Conservation (phyloP, 2,329 filamentous ascomycete species). For the Epichloe brachyelytri region DNA sequence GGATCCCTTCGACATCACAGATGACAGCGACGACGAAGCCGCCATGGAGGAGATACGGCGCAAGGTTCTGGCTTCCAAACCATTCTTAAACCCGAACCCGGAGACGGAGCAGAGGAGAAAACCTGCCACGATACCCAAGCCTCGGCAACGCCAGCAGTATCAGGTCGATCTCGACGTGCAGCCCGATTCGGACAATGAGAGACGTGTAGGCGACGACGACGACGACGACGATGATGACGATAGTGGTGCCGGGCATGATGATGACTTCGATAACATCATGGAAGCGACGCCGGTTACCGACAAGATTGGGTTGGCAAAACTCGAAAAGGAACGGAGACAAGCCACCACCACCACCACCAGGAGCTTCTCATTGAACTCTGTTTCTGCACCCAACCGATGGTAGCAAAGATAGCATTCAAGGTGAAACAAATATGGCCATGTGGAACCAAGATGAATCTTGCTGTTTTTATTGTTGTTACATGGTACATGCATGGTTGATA, state of each 20-base stretch:
- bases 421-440: neutral
- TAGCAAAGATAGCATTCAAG: constrained; percentile 10
- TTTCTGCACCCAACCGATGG: constrained; percentile 36
- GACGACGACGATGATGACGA: constrained; percentile 49
- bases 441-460: neutral
- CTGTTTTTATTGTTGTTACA: neutral
- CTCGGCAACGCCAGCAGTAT: constrained; percentile 30
- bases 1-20: constrained; percentile 66
- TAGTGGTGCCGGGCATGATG: constrained; percentile 46
- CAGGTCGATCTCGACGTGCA: constrained; percentile 44
- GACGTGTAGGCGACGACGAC: constrained; percentile 51
- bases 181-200: constrained; percentile 50
- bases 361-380: constrained; percentile 37
- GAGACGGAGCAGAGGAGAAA: constrained; percentile 45
- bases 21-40: constrained; percentile 56
- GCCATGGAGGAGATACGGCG: constrained; percentile 88
- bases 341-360: constrained; percentile 34
- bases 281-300: constrained; percentile 84
- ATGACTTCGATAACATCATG: constrained; percentile 87
- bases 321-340: constrained; percentile 41
- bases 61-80: constrained; percentile 81
- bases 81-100: constrained; percentile 46
- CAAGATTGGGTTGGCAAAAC: constrained; percentile 51
- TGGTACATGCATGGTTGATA: neutral
- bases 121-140: constrained; percentile 49